Percentiles rank a stretch among this genome's conserved stretches.
Conservation (phyloP, 2,329 filamentous ascomycete species). For the Podosphaera aphanis region DNA sequence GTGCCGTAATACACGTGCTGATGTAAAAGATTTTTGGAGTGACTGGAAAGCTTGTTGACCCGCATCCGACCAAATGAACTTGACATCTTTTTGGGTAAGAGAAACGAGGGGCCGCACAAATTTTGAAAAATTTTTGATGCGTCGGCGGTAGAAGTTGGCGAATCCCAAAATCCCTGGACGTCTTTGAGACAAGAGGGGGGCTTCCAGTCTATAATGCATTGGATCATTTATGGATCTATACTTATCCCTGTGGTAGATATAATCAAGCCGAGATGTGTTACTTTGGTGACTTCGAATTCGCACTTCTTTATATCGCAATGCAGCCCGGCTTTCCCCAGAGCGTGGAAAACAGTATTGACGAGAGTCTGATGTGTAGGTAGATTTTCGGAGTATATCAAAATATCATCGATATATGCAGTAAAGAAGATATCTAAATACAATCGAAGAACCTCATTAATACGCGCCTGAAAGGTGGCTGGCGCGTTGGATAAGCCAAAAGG, state of each 20-base stretch:
- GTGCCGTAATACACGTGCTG: background rate
- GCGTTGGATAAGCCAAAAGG: conserved; percentile 1
- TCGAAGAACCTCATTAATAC: background rate
- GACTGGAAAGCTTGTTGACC: background rate
- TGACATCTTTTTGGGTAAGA: background rate
- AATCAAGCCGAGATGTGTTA: background rate
- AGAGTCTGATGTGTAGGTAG: too few relatives aligned
- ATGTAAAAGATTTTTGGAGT: too few relatives aligned
- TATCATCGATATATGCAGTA: too few relatives aligned
- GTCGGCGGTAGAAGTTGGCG: background rate
- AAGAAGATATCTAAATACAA: background rate
- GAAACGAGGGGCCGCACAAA: background rate
- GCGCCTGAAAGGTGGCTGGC: conserved; percentile 1
- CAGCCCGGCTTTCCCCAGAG: too few relatives aligned
- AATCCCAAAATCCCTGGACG: background rate
- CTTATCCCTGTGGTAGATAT: background rate
- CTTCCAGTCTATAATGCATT: background rate
- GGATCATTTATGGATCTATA: background rate
- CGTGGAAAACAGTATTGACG: background rate
- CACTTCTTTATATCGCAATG: background rate
- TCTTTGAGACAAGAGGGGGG: background rate
- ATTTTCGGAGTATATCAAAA: too few relatives aligned
- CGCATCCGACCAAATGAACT: background rate
- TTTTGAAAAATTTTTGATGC: background rate
- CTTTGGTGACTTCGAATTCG: background rate